Base-by-base conservation (phyloP, 2,329 filamentous ascomycete species). In the Botrytis tulipae region DNA sequence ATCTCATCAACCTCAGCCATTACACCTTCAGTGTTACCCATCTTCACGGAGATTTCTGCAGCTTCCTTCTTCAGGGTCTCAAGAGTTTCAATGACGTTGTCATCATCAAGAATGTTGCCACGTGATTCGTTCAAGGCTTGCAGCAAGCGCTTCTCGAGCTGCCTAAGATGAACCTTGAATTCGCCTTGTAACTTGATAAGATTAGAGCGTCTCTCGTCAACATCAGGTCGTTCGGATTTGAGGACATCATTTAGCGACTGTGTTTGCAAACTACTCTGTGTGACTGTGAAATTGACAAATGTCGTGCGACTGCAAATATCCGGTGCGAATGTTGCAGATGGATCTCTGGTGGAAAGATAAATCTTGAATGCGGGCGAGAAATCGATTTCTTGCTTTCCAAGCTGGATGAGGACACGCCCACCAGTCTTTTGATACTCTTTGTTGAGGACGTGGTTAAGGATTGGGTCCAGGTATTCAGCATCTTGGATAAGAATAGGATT, bases 351-450 rank as follows among this genome's bases (percentile, higher is more conserved):
- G 0, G 95, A 98, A 57, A 99, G 86, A 82, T 97, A 99, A 46
- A 99, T 88, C 84, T 92, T 96, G 87, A 99, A 99, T 0, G 95
- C 90, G 1, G 96, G 95, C 69, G 96, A 99, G 84, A 99, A 99
- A 83, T 99, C 96, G 77, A 99, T 99, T 84, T 99, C 95, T 83
- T 99, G 97, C 83, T 96, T 98, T 80, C 96, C 96, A 59, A 99
- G 92, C 83, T 99, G 96, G 76, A 99, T 99, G 71, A 99, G 90
- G 63, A 98, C 95, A 88, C 96, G 95, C 35, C 96, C 96, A 78
- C 96, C 96, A 42, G 97, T 99, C 85, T 95, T 97, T 83, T 99
- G 97, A 83, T 99, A 99, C 81, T 99, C 96, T 83, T 99, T 99
- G 85, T 99, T 99, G 83, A 99, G 90, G 73, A 99, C 95, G 79